Evolutionary conservation across 768 basidiomycete species (phyloP).

Genomic region (Guyanaporus albipodus): DNA sequence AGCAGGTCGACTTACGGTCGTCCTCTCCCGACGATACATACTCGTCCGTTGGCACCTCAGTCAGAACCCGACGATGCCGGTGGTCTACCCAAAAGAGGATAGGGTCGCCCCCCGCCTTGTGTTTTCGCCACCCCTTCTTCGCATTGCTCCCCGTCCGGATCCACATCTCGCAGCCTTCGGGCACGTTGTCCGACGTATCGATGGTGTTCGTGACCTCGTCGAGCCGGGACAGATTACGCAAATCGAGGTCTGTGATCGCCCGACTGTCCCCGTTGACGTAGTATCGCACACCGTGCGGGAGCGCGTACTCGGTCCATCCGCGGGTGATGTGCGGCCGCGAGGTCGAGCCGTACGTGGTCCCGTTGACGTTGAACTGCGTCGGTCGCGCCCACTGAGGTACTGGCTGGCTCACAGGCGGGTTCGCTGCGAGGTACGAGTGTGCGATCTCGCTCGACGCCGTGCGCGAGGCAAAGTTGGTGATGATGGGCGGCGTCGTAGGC

Average conservation of each 20-base stretch:
- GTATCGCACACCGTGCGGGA: slow-evolving; percentile 72
- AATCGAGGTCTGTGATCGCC: slow-evolving; percentile 67
- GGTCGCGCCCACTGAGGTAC: slow-evolving; percentile 28
- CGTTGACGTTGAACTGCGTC: slow-evolving; percentile 24
- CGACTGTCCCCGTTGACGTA: slow-evolving; percentile 61
- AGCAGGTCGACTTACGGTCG: slow-evolving; percentile 35
- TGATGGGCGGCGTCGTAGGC: slow-evolving; percentile 28
- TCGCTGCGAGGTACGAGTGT: slow-evolving; percentile 20
- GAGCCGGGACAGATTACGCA: slow-evolving; percentile 50
- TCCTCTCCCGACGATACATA: slow-evolving; percentile 29
- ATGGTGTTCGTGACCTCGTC: slow-evolving; percentile 35
- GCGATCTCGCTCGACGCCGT: slow-evolving; percentile 23
- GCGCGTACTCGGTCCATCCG: slow-evolving; percentile 72
- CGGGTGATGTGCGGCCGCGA: slow-evolving; percentile 29
- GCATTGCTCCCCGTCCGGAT: slow-evolving; percentile 40
- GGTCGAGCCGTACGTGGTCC: slow-evolving; percentile 30
- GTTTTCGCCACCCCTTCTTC: slow-evolving; percentile 28
- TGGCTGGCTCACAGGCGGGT: slow-evolving; percentile 24
- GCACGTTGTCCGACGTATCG: slow-evolving; percentile 32
- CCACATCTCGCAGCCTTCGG: slow-evolving; percentile 59
- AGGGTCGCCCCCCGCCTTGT: slow-evolving; percentile 32
- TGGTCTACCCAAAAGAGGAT: slow-evolving; percentile 66
- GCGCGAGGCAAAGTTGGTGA: slow-evolving; percentile 20
- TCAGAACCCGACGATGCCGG: slow-evolving; percentile 46
- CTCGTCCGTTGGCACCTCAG: slow-evolving; percentile 39